phyloP scores from a whole-genome alignment of 164 flowering plant species.

The Brasenia schreberi region DNA sequence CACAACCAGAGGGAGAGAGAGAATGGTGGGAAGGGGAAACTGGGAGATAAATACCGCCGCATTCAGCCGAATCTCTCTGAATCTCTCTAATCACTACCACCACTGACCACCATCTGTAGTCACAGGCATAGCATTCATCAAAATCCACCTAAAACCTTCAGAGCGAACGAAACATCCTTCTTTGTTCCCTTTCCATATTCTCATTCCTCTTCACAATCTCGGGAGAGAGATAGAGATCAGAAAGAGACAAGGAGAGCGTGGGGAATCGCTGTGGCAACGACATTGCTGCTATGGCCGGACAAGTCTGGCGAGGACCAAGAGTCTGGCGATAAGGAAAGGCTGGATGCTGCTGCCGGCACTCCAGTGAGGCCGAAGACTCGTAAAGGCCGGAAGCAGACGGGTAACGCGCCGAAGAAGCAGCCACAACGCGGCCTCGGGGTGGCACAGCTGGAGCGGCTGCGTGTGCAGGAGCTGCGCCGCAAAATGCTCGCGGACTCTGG shows the following conservation, averaged over 20 bases:
- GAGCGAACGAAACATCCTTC: background rate
- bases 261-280: background rate
- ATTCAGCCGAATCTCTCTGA: too few relatives aligned
- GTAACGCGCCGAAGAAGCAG: conserved; percentile 15
- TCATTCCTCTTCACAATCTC: background rate
- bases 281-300: background rate
- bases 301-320: background rate
- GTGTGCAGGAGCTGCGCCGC: conserved; percentile 31
- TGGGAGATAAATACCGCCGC: too few relatives aligned
- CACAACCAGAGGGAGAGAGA: too few relatives aligned
- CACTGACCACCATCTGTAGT: too few relatives aligned
- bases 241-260: conserved; percentile 1
- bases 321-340: background rate
- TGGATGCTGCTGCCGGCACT: conserved; percentile 1
- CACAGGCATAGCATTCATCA: too few relatives aligned
- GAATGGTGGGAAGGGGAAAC: too few relatives aligned
- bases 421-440: conserved; percentile 66
- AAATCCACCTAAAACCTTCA: too few relatives aligned
- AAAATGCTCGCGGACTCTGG: conserved; percentile 9
- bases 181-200: background rate
- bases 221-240: background rate
- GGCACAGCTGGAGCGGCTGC: conserved; percentile 46
- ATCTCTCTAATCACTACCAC: too few relatives aligned
- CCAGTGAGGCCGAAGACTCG: conserved; percentile 4
- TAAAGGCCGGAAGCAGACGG: conserved; percentile 1